Conservation (phyloP, 177 flowering plant genomes). For the Vitis hybrid region DNA sequence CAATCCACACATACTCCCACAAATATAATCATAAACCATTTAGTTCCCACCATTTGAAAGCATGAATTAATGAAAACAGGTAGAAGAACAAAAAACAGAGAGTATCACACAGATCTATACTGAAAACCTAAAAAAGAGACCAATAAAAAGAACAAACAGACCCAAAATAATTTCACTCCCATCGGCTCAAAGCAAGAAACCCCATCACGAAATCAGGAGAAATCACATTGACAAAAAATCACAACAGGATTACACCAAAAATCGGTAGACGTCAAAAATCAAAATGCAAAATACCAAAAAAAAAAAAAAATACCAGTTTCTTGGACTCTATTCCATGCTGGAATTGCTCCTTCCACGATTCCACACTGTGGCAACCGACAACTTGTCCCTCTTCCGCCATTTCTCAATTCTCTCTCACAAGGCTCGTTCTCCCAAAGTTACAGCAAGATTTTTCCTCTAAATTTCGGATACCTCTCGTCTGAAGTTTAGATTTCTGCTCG, state of each 20-base stretch:
- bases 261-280: background rate
- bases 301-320: conserved; percentile 45
- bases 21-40: no score
- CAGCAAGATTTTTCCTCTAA: background rate
- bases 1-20: no score
- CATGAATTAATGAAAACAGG: no score
- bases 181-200: no score
- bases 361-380: conserved; percentile 49
- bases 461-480: background rate
- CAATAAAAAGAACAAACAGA: no score
- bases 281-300: background rate
- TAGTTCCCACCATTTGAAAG: no score
- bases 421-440: background rate
- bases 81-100: no score
- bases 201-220: no score
- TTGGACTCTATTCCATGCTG: conserved; percentile 37
- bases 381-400: conserved; percentile 67
- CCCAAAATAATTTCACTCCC: no score
- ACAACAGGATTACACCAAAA: background rate
- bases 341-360: conserved; percentile 44
- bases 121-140: no score
- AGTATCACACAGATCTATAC: no score
- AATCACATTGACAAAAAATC: no score
- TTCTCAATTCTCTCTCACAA: conserved; percentile 11
- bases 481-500: background rate